Percentiles rank a stretch among this genome's conserved stretches.
phyloP scores from a whole-genome alignment of 2,329 filamentous ascomycete genomes.

The Ascochyta clinopodiicola region DNA sequence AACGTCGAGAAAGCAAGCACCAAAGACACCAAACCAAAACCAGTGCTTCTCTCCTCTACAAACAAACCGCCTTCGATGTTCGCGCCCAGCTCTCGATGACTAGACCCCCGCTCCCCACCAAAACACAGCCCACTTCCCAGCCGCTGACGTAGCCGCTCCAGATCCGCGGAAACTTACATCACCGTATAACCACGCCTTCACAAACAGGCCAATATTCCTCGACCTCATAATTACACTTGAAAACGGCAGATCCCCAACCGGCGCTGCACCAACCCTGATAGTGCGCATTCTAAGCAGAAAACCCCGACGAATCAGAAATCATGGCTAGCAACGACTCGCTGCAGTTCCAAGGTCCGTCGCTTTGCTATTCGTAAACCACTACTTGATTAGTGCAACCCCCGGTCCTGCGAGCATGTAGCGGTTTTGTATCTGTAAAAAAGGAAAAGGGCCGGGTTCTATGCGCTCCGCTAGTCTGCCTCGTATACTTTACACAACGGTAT shows the following conservation, averaged over 20 bases:
- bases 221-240: slow-evolving; percentile 10
- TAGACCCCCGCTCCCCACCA: background rate
- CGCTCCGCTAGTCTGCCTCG: too few relatives aligned
- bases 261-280: background rate
- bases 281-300: background rate
- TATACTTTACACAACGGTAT: too few relatives aligned
- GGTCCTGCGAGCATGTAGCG: background rate
- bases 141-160: slow-evolving; percentile 7
- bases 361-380: background rate
- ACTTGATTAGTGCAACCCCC: background rate
- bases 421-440: too few relatives aligned
- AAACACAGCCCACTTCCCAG: background rate
- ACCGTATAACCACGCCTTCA: slow-evolving; percentile 1
- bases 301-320: background rate
- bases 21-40: background rate
- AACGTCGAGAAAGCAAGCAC: too few relatives aligned
- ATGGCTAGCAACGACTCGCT: slow-evolving; percentile 3
- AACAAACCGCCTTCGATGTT: too few relatives aligned
- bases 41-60: too few relatives aligned
- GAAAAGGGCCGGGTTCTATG: too few relatives aligned
- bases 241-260: too few relatives aligned
- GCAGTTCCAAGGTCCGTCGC: slow-evolving; percentile 10
- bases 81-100: background rate
- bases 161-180: background rate
- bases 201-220: background rate